A percentile compares a stretch with the other conserved stretches of the same genome.
These are phyloP conservation scores for Pythium aquatile DNA, from an alignment of 352 stramenopile species.

Conservation along the genomic window DNA sequence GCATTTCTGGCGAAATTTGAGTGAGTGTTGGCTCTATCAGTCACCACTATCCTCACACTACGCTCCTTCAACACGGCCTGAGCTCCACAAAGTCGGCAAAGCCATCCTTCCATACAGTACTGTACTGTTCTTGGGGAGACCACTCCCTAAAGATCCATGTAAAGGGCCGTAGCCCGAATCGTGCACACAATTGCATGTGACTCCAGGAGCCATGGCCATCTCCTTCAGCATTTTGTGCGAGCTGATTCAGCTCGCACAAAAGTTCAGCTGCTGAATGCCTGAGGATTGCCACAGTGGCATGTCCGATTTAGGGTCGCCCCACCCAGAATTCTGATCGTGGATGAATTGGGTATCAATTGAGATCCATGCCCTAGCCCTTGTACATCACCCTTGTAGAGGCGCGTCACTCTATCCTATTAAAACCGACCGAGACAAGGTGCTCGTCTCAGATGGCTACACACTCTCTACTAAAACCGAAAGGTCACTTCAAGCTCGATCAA, in stretches of 20 bases:
- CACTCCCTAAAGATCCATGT: not conserved
- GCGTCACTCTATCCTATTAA: not conserved
- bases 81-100: too few species aligned
- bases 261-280: too few species aligned
- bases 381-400: constrained; percentile 4
- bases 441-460: not conserved
- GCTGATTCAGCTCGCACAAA: too few species aligned
- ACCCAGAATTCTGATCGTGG: constrained; percentile 3
- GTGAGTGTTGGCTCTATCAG: not conserved
- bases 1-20: not conserved
- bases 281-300: not conserved
- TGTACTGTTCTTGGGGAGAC: not conserved
- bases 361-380: not conserved
- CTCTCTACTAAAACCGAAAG: not conserved
- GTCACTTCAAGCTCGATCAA: not conserved
- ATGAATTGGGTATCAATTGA: not conserved
- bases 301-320: not conserved
- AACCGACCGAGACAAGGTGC: not conserved
- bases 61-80: too few species aligned
- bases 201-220: not conserved
- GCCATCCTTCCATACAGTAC: not conserved
- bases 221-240: not conserved
- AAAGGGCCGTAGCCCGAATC: not conserved
- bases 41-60: not conserved
- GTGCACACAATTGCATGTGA: too few species aligned